Evolutionary conservation across 345 rosid species (phyloP).

Genomic region (Brassica incana): DNA sequence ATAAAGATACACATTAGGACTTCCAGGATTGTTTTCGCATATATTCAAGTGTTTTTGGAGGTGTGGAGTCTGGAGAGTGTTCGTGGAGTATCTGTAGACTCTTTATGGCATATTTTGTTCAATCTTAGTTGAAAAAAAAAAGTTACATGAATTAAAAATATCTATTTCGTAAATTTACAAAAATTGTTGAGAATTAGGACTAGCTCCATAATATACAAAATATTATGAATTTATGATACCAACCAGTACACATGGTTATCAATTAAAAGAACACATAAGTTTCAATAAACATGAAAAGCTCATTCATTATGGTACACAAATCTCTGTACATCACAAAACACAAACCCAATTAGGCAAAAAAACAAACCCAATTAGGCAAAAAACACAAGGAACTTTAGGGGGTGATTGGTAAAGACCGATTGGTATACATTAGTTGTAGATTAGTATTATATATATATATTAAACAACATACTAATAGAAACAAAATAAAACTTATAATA

Average conservation of each 20-base stretch:
- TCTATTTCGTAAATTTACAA: neutral
- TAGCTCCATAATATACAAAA: neutral
- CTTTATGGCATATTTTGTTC: neutral
- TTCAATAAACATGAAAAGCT: neutral
- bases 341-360: neutral
- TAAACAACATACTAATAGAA: too few relatives aligned
- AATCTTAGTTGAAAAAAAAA: neutral
- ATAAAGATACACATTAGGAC: neutral
- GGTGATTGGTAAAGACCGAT: too few relatives aligned
- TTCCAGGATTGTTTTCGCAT: neutral
- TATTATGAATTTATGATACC: neutral
- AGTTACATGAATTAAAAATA: neutral
- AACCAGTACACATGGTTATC: neutral
- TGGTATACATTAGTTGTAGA: too few relatives aligned
- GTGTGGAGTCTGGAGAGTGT: neutral
- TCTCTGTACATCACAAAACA: slow-evolving; percentile 15
- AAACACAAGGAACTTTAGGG: slow-evolving; percentile 24
- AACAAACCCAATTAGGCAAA: neutral
- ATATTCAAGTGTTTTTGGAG: neutral
- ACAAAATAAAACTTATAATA: too few relatives aligned
- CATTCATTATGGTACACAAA: neutral
- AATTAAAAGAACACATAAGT: neutral
- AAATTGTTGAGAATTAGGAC: neutral
- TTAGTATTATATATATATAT: too few relatives aligned
- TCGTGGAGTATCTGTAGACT: neutral